Conservation (phyloP, 371 early-diverging fungal genomes). For the Coemansia sp. region DNA sequence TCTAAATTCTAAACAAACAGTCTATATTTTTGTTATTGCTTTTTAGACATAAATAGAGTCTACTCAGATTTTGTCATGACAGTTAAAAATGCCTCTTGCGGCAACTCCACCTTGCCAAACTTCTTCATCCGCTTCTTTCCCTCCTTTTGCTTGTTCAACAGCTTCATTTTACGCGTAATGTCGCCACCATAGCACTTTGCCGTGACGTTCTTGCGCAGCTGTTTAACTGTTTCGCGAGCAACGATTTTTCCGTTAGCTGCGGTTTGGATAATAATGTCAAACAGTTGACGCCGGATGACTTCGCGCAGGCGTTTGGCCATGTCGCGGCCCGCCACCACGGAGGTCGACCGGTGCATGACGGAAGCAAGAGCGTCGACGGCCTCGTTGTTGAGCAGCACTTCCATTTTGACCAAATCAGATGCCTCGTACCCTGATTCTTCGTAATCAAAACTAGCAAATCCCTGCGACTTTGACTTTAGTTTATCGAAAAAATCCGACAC, state of each 20-base stretch:
- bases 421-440: slow-evolving; percentile 88
- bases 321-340: slow-evolving; percentile 72
- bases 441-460: slow-evolving; percentile 95
- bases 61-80: slow-evolving; percentile 11
- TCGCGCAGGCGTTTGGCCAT: slow-evolving; percentile 79
- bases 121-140: slow-evolving; percentile 28
- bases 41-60: not conserved
- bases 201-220: slow-evolving; percentile 45
- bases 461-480: slow-evolving; percentile 86
- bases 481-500: slow-evolving; percentile 93
- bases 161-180: slow-evolving; percentile 70
- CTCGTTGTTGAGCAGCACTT: slow-evolving; percentile 84
- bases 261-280: slow-evolving; percentile 92
- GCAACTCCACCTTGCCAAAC: slow-evolving; percentile 54
- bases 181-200: slow-evolving; percentile 45
- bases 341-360: slow-evolving; percentile 77
- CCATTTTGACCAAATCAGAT: slow-evolving; percentile 92
- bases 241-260: slow-evolving; percentile 78
- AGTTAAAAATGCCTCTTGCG: slow-evolving; percentile 50
- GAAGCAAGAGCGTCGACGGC: slow-evolving; percentile 92
- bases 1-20: not conserved
- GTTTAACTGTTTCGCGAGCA: slow-evolving; percentile 76
- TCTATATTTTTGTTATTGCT: too few species aligned
- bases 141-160: slow-evolving; percentile 58
- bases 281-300: slow-evolving; percentile 82